phyloP scores from a whole-genome alignment of 345 rosid species.

The Crucihimalaya himalaica region DNA sequence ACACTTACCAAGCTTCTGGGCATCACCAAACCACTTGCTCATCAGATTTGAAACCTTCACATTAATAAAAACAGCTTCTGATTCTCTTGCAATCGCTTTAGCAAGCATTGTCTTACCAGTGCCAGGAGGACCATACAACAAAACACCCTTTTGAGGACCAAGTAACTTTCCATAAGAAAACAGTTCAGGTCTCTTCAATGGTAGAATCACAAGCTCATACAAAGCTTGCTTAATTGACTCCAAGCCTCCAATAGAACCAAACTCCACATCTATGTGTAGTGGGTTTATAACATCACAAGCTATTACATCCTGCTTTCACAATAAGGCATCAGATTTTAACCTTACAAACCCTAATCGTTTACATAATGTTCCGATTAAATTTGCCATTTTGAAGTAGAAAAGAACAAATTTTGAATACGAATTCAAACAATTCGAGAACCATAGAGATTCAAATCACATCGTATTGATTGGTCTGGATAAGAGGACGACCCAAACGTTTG shows the following conservation, averaged over 20 bases:
- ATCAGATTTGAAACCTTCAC: slow-evolving; percentile 83
- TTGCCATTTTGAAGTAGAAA: neutral
- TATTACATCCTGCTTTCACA: slow-evolving; percentile 71
- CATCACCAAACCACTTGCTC: slow-evolving; percentile 99
- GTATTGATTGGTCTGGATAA: slow-evolving; percentile 78
- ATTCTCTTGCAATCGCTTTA: slow-evolving; percentile 92
- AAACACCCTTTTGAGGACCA: slow-evolving; percentile 91
- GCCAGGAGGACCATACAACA: slow-evolving; percentile 95
- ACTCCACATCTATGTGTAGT: slow-evolving; percentile 82
- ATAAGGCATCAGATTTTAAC: neutral
- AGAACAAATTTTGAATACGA: neutral
- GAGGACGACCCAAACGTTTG: slow-evolving; percentile 87
- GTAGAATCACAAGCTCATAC: slow-evolving; percentile 90
- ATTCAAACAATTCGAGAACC: neutral
- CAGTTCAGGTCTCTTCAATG: slow-evolving; percentile 78
- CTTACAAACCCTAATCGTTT: neutral
- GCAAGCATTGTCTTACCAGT: slow-evolving; percentile 99
- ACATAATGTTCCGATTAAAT: neutral
- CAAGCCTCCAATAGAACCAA: slow-evolving; percentile 86
- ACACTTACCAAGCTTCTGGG: slow-evolving; percentile 90
- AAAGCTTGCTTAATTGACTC: slow-evolving; percentile 74
- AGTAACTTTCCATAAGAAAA: slow-evolving; percentile 87
- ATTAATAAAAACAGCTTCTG: slow-evolving; percentile 92
- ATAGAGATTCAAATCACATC: slow-evolving; percentile 49
- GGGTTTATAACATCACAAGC: slow-evolving; percentile 97